Evolutionary conservation across 176 grass and related monocot genomes (phyloP).

Genomic region (Musa acuminata): DNA sequence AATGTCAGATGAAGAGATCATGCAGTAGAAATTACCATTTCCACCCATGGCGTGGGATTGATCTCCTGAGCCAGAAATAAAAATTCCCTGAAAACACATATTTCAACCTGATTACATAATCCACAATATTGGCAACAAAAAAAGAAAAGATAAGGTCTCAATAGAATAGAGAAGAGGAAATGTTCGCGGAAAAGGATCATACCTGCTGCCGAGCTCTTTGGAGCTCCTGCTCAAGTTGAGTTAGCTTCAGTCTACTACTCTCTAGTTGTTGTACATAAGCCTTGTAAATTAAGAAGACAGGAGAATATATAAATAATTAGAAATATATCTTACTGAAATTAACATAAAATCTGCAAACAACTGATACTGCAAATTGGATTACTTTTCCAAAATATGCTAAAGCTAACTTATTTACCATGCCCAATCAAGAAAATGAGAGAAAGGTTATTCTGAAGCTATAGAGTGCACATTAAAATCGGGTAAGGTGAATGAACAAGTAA

Average conservation of each 20-base stretch:
- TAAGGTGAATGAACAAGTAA: neutral
- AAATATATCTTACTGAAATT: neutral
- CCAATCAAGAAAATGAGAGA: too few species aligned
- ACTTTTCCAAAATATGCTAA: constrained; percentile 3
- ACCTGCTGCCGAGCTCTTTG: constrained; percentile 96
- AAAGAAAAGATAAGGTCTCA: neutral
- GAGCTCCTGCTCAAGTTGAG: constrained; percentile 93
- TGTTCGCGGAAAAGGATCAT: neutral
- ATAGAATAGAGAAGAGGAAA: neutral
- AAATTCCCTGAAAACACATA: constrained; percentile 47
- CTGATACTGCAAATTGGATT: neutral
- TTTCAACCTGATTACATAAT: constrained; percentile 6
- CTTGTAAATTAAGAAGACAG: constrained; percentile 27
- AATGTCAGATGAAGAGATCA: constrained; percentile 11
- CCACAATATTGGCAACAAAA: constrained; percentile 12
- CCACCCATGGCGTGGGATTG: constrained; percentile 47
- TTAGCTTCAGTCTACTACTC: constrained; percentile 98
- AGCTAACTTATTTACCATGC: neutral
- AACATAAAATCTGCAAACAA: neutral
- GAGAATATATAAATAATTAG: neutral
- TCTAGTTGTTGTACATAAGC: constrained; percentile 99
- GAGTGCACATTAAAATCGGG: neutral
- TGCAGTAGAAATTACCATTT: constrained; percentile 54
- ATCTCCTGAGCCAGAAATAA: constrained; percentile 72
- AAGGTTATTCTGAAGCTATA: neutral